Evolutionary conservation across 345 rosid species (phyloP), one percentile per base, ranked within the genome.

Genomic region (Psidium friedrichsthalianum): DNA sequence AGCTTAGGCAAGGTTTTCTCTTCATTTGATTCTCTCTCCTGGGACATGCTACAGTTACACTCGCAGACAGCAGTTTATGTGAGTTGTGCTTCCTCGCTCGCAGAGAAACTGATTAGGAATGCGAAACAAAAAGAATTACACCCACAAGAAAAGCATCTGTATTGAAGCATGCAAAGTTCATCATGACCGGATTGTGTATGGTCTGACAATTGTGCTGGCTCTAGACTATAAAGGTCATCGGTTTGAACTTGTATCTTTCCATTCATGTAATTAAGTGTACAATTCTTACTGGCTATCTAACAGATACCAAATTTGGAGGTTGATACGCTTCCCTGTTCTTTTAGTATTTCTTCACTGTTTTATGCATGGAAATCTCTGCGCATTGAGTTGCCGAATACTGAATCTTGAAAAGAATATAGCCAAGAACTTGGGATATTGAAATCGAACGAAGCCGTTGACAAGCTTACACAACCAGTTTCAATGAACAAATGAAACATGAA

Each of bases 401-500:
- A 32, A 18, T 36, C 78, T 40, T 69, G 78, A 36, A 18, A 69
- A 61, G 8, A 20, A 18, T 8, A 69, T 69, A 69, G 80, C 47
- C 47, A 69, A 36, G 80, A 69, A 18, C 78, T 69, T 36, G 78
- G 47, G 78, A 69, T 69, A 64, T 16, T 69, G 78, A 69, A 69
- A 69, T 69, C 13, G 24, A 69, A 69, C 25, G 47, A 36, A 69
- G 80, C 47, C 47, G 42, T 32, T 21, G 9, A 18, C 47, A 69
- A 18, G 47, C 80, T 69, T 69, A 69, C 47, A 36, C 85, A 88
- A 74, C 81, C 86, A 82, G 85, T 84, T 86, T 82, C 29, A 83
- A 57, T 53, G 81, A 56, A 86, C 74, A 86, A 82, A 61, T 74
- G 24, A 53, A 53, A 40, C 56, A 57, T 53, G 6, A 76, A 69